phyloP scores from a whole-genome alignment of 768 basidiomycete genomes.

The Suillus brevipes region DNA sequence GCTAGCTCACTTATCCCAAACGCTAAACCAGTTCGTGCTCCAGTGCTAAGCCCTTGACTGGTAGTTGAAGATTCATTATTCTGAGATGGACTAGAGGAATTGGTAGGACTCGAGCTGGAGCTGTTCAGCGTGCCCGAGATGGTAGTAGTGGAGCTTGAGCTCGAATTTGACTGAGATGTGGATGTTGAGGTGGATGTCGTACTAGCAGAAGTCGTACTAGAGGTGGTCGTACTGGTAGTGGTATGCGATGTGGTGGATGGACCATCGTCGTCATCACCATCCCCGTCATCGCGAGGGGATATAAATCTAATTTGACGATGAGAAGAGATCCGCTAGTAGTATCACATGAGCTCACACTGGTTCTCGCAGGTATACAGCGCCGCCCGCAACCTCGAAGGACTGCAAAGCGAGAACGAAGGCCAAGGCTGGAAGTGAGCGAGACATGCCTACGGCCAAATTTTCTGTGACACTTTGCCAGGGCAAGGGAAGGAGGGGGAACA shows the following conservation, averaged over 20 bases:
- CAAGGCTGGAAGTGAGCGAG: constrained; percentile 5
- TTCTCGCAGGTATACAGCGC: not conserved
- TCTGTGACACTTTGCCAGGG: not conserved
- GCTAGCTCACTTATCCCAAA: constrained; percentile 24
- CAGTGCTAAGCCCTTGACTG: constrained; percentile 15
- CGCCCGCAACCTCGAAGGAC: not conserved
- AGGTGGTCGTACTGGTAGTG: not conserved
- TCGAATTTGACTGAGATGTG: not conserved
- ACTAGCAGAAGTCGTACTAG: not conserved
- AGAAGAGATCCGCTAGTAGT: not conserved
- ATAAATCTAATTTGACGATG: not conserved
- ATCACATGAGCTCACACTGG: constrained; percentile 4
- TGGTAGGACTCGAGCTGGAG: not conserved
- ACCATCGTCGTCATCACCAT: not conserved
- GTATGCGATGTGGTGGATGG: not conserved
- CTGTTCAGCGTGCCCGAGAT: not conserved
- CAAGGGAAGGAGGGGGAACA: not conserved
- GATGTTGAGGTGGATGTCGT: not conserved
- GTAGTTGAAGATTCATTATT: constrained; percentile 4
- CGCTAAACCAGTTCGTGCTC: constrained; percentile 27
- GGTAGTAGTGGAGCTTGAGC: constrained; percentile 3
- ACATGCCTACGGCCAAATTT: constrained; percentile 1
- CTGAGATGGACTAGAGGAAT: constrained; percentile 1
- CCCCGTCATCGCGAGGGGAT: not conserved
- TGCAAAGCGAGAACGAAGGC: constrained; percentile 10